A percentile compares a stretch with the other conserved stretches of the same genome.
Conservation (phyloP, 345 rosid species). For the Boechera divaricarpa region DNA sequence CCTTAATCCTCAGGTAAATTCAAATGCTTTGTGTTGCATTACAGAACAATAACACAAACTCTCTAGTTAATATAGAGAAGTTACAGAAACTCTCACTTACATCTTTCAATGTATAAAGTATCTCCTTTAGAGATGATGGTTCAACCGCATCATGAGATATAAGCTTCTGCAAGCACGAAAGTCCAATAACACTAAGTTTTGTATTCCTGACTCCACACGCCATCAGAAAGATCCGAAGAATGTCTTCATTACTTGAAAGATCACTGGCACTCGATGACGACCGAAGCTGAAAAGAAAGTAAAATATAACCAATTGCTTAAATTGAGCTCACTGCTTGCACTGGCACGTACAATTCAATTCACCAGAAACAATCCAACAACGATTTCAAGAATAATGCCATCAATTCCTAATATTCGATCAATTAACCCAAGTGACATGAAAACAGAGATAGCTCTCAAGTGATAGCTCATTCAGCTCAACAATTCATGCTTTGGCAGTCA, state of each 20-base stretch:
- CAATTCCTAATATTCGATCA: background rate
- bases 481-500: background rate
- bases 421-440: background rate
- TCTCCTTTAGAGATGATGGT: slow-evolving; percentile 80
- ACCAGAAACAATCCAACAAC: slow-evolving; percentile 11
- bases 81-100: slow-evolving; percentile 54
- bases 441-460: slow-evolving; percentile 14
- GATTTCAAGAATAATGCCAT: background rate
- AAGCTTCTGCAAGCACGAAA: slow-evolving; percentile 93
- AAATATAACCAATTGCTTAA: slow-evolving; percentile 4
- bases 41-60: background rate
- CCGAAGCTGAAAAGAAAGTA: slow-evolving; percentile 68
- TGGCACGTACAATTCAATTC: background rate
- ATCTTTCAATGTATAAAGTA: slow-evolving; percentile 79
- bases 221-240: slow-evolving; percentile 82
- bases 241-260: slow-evolving; percentile 81
- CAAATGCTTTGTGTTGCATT: background rate
- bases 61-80: background rate
- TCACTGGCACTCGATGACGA: slow-evolving; percentile 83
- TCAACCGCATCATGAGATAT: slow-evolving; percentile 95
- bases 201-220: slow-evolving; percentile 90
- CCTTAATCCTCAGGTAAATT: background rate
- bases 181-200: slow-evolving; percentile 93
- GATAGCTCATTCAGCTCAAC: slow-evolving; percentile 21
- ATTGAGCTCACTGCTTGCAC: slow-evolving; percentile 19